Conservation (phyloP, 352 stramenopile species). For the Elongisporangium prolatum region DNA sequence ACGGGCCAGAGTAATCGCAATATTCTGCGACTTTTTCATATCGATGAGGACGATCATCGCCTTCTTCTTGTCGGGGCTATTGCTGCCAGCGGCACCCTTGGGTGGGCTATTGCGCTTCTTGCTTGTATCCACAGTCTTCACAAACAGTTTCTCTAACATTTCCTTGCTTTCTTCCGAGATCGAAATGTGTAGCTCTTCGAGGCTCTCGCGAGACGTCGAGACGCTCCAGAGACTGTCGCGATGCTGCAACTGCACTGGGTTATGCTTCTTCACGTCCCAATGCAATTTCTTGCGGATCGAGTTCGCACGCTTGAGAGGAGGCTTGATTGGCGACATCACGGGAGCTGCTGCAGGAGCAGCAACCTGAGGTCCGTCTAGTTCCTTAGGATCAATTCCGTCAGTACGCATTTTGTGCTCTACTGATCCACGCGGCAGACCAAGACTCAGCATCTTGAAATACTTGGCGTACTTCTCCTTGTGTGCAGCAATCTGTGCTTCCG, state of each 20-base stretch:
- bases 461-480: constrained; percentile 33
- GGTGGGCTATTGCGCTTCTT: constrained; percentile 31
- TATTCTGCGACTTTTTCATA: constrained; percentile 88
- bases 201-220: constrained; percentile 30
- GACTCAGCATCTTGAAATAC: constrained; percentile 51
- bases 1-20: constrained; percentile 76
- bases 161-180: constrained; percentile 70
- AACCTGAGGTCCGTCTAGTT: constrained; percentile 20
- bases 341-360: neutral
- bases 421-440: constrained; percentile 32
- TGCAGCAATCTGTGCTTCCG: constrained; percentile 25
- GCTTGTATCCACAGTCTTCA: constrained; percentile 56
- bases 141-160: constrained; percentile 76
- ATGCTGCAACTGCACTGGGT: constrained; percentile 14
- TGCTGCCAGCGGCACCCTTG: constrained; percentile 15
- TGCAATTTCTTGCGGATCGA: constrained; percentile 86
- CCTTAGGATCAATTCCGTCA: constrained; percentile 27
- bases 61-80: constrained; percentile 51
- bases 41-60: constrained; percentile 76
- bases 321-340: neutral
- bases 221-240: constrained; percentile 70
- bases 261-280: constrained; percentile 66
- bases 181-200: constrained; percentile 25
- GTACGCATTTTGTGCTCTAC: constrained; percentile 50
- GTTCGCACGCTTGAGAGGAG: constrained; percentile 47